Conservation (phyloP, 164 flowering plant genomes). For the Stephania cephalantha region DNA sequence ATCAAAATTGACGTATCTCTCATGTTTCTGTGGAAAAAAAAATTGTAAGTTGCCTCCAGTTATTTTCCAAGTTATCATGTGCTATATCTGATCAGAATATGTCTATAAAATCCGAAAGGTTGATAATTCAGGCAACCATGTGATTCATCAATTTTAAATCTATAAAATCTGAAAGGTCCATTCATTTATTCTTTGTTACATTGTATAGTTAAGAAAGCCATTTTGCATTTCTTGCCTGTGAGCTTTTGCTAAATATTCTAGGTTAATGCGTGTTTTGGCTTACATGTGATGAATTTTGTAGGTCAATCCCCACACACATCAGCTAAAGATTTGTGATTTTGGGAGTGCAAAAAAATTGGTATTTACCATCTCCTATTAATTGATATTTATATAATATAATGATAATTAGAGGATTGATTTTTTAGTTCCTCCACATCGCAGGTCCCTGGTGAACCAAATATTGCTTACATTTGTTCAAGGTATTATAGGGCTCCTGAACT, state of each 20-base stretch:
- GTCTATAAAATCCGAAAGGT: too few species aligned
- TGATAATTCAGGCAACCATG: neutral
- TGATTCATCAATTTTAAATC: neutral
- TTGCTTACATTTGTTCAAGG: conserved; percentile 93
- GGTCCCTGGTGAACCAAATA: conserved; percentile 97
- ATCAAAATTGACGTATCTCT: neutral
- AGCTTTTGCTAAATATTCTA: neutral
- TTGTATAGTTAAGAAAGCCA: neutral
- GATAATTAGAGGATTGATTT: neutral
- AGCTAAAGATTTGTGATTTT: conserved; percentile 93
- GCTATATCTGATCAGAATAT: neutral
- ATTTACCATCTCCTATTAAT: conserved; percentile 19
- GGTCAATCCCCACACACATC: conserved; percentile 96
- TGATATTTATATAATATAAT: neutral
- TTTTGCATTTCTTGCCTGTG: neutral
- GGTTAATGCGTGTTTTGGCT: neutral
- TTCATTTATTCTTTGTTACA: neutral
- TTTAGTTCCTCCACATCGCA: conserved; percentile 18
- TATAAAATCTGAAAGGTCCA: neutral
- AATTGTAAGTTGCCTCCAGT: neutral
- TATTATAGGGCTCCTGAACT: conserved; percentile 98
- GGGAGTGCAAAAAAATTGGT: conserved; percentile 99
- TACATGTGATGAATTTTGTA: conserved; percentile 25
- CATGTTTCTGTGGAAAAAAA: neutral
- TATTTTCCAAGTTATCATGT: neutral